Percentiles rank a stretch among this genome's conserved stretches.
These are phyloP conservation scores for Curvularia sp. DNA, from an alignment of 2,329 filamentous ascomycete species.

Conservation along the genomic window DNA sequence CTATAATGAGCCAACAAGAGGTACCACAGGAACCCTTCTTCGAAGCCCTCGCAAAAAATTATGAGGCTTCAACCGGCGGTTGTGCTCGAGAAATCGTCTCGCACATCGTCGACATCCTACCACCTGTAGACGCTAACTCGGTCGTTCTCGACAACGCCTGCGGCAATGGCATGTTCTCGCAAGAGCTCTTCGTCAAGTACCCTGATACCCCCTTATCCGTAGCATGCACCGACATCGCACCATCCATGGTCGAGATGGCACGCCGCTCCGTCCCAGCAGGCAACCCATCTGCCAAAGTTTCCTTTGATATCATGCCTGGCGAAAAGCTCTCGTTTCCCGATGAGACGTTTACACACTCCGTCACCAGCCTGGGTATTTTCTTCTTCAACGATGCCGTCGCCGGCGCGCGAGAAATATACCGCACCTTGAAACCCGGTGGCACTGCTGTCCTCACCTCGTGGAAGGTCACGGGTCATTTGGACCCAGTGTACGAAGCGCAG, in stretches of 20 bases:
- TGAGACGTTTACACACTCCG: slow-evolving; percentile 44
- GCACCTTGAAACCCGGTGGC: slow-evolving; percentile 49
- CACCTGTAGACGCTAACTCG: slow-evolving; percentile 20
- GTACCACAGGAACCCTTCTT: slow-evolving; percentile 1
- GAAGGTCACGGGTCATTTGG: slow-evolving; percentile 17
- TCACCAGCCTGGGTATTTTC: slow-evolving; percentile 52
- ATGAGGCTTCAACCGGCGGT: slow-evolving; percentile 27
- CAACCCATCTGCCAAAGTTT: background rate
- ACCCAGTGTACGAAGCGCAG: slow-evolving; percentile 16
- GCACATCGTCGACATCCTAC: slow-evolving; percentile 22
- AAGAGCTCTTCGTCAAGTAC: slow-evolving; percentile 22
- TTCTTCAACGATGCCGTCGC: slow-evolving; percentile 41
- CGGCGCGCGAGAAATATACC: slow-evolving; percentile 39
- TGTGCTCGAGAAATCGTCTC: slow-evolving; percentile 24
- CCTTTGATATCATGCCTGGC: slow-evolving; percentile 10
- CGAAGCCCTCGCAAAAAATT: slow-evolving; percentile 9
- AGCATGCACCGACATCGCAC: slow-evolving; percentile 16
- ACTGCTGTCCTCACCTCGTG: slow-evolving; percentile 41
- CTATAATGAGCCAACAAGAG: slow-evolving; percentile 3
- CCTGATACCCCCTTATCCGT: slow-evolving; percentile 11
- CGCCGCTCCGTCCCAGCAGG: slow-evolving; percentile 3
- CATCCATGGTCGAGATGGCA: slow-evolving; percentile 20
- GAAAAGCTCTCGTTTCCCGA: slow-evolving; percentile 32
- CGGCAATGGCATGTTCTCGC: slow-evolving; percentile 32
- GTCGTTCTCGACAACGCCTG: slow-evolving; percentile 38